These are phyloP conservation scores for Fraxinus excelsior DNA, from an alignment of 257 asterid species.

Conservation along the genomic window DNA sequence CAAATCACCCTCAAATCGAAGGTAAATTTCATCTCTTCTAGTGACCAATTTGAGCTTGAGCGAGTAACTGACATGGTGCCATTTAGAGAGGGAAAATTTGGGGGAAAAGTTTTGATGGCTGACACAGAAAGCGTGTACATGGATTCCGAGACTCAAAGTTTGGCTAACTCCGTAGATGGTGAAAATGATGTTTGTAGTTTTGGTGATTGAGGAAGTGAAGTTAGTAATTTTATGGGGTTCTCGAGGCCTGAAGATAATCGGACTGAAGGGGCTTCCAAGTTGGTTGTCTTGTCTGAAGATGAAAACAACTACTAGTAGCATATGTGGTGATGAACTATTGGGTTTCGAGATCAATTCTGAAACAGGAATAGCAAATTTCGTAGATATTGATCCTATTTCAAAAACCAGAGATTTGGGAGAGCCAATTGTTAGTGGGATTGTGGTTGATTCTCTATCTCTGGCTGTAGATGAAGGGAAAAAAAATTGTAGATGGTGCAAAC, in stretches of 20 bases:
- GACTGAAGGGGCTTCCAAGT: constrained; percentile 31
- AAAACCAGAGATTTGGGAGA: constrained; percentile 31
- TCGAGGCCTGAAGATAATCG: constrained; percentile 28
- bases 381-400: constrained; percentile 47
- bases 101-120: constrained; percentile 29
- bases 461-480: constrained; percentile 34
- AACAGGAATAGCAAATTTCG: constrained; percentile 32
- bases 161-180: constrained; percentile 37
- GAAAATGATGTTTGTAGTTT: constrained; percentile 38
- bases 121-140: constrained; percentile 37
- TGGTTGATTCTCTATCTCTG: constrained; percentile 35
- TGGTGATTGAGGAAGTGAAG: constrained; percentile 46
- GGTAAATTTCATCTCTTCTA: too few relatives aligned
- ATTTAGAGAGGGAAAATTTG: too few relatives aligned
- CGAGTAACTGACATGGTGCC: too few relatives aligned
- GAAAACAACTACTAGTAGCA: constrained; percentile 50
- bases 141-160: constrained; percentile 36
- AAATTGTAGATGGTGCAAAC: constrained; percentile 38
- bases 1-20: too few relatives aligned
- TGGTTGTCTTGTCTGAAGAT: constrained; percentile 27
- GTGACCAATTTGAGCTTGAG: too few relatives aligned
- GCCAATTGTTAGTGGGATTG: constrained; percentile 26
- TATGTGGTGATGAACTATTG: constrained; percentile 78
- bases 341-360: constrained; percentile 49
- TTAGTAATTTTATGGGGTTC: constrained; percentile 28